Evolutionary conservation across 495 filamentous ascomycete genomes (phyloP).

Genomic region (Trichoderma asperelloides): DNA sequence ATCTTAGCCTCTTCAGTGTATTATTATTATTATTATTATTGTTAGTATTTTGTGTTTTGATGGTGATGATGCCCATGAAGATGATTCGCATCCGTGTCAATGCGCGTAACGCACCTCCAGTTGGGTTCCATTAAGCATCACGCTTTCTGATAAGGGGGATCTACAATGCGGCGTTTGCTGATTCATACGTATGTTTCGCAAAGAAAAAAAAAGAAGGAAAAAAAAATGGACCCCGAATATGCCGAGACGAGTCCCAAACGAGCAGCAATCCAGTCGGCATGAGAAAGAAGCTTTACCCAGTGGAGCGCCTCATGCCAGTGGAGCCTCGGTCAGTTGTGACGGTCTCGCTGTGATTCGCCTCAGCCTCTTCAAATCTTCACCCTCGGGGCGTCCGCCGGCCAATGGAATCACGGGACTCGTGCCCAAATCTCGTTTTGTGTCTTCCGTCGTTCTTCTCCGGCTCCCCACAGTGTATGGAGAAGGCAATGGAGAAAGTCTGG

Average conservation of each 20-base stretch:
- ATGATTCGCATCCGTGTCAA: neutral
- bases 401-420: neutral
- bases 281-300: neutral
- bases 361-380: neutral
- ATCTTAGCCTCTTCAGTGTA: neutral
- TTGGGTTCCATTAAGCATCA: too few relatives aligned
- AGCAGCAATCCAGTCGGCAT: neutral
- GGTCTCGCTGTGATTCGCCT: neutral
- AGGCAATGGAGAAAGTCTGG: neutral
- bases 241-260: neutral
- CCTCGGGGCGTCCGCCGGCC: neutral
- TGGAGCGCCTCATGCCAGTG: neutral
- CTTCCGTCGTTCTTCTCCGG: neutral
- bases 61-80: neutral
- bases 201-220: neutral
- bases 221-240: neutral
- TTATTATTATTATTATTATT: neutral
- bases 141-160: neutral
- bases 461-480: neutral
- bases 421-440: neutral
- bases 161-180: neutral
- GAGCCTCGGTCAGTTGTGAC: neutral
- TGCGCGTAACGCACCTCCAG: too few relatives aligned
- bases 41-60: neutral
- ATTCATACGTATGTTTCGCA: neutral